phyloP scores from a whole-genome alignment of 2,329 filamentous ascomycete species.

The Diaporthe citrichinensis region DNA sequence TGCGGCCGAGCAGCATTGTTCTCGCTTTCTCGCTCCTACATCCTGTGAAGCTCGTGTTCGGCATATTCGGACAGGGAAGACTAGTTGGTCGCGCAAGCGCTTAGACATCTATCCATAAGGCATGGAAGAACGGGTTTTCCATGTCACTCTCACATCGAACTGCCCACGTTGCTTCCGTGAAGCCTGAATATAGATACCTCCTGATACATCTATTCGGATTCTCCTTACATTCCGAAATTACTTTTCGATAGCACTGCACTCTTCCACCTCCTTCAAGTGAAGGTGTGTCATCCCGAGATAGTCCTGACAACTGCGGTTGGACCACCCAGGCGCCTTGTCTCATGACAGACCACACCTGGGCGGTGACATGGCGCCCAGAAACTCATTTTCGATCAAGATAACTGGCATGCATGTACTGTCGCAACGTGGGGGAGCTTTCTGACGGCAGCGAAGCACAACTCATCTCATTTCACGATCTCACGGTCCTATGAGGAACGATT shows the following conservation, averaged over 20 bases:
- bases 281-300: background rate
- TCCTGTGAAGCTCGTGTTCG: slow-evolving; percentile 13
- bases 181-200: background rate
- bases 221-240: slow-evolving; percentile 3
- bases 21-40: background rate
- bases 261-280: background rate
- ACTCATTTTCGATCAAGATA: background rate
- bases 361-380: background rate
- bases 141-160: background rate
- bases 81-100: background rate
- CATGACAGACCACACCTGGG: background rate
- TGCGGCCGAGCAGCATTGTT: background rate
- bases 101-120: background rate
- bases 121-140: background rate
- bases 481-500: background rate
- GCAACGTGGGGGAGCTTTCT: background rate
- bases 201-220: background rate
- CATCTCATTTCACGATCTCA: background rate
- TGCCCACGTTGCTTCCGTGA: background rate
- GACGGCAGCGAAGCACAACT: background rate
- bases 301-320: background rate
- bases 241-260: background rate
- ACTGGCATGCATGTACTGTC: background rate
- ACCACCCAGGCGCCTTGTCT: background rate
- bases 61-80: background rate